These are phyloP conservation scores for Talaromyces sp. DNA, from an alignment of 2,329 filamentous ascomycete genomes.

Conservation along the genomic window DNA sequence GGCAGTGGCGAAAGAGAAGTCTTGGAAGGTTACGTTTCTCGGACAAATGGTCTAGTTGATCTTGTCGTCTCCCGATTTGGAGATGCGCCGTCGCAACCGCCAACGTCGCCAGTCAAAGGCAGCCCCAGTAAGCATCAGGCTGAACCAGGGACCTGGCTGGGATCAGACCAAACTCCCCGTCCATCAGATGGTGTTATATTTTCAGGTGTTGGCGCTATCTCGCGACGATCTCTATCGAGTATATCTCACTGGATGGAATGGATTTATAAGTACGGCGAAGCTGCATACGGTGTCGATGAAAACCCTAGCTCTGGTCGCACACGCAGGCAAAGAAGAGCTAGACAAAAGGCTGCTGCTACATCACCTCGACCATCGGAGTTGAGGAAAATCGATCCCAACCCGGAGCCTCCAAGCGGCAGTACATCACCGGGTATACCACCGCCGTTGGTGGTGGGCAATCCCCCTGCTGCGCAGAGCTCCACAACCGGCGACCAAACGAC, in stretches of 20 bases:
- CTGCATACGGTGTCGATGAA: slow-evolving; percentile 79
- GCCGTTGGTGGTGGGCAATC: slow-evolving; percentile 36
- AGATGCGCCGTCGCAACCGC: slow-evolving; percentile 40
- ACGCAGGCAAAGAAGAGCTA: slow-evolving; percentile 35
- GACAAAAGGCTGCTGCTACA: slow-evolving; percentile 18
- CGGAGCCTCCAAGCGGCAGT: slow-evolving; percentile 23
- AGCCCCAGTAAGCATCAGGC: slow-evolving; percentile 21
- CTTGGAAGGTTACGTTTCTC: slow-evolving; percentile 75
- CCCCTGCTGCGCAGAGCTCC: slow-evolving; percentile 20
- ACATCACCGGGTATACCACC: slow-evolving; percentile 43
- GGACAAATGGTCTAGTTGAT: slow-evolving; percentile 82
- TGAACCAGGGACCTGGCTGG: slow-evolving; percentile 63
- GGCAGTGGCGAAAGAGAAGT: slow-evolving; percentile 93
- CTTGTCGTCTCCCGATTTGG: slow-evolving; percentile 85
- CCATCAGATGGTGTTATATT: slow-evolving; percentile 83
- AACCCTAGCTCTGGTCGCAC: slow-evolving; percentile 67
- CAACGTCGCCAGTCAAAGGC: slow-evolving; percentile 14
- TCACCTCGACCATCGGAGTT: background rate
- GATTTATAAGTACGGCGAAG: slow-evolving; percentile 76
- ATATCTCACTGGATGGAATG: slow-evolving; percentile 85
- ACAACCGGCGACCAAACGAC: slow-evolving; percentile 23
- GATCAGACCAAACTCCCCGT: slow-evolving; percentile 62
- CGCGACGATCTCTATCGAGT: slow-evolving; percentile 65
- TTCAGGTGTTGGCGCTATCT: slow-evolving; percentile 70
- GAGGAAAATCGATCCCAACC: slow-evolving; percentile 19